Evolutionary conservation across 208 protist genomes (phyloP), one percentile per base, ranked within the genome.

Genomic region (Leptomonas seymouri): DNA sequence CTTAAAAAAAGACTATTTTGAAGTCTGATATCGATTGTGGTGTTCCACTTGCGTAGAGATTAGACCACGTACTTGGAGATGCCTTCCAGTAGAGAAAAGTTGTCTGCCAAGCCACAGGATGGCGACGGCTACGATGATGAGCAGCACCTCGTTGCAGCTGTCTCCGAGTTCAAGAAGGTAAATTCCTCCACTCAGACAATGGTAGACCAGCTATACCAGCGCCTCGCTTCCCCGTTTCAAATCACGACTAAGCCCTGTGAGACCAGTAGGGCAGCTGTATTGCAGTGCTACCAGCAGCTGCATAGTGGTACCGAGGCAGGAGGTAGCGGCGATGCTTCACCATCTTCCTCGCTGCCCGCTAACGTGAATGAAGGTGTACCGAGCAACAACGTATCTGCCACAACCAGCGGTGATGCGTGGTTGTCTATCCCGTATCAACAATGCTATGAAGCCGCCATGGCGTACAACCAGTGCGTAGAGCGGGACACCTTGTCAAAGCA

Each of bases 221-320:
- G 84, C 8, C 67, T 93, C 27, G 70, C 76, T n/a, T 95, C 90
- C 7, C 83, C 87, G 7, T 93, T 95, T 61, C 85, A 87, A 50
- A 74, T 92, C 23, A 67, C 85, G 15, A 46, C 77, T 6, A 95
- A 88, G 49, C 74, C 81, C 16, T 95, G 90, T 49, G 90, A 95
- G 45, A 46, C 69, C 0, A 62, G 57, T 11, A 80, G 86, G 6
- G 55, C 72, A 39, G 74, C 74, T 0, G 78, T 91, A 14, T 34
- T 94, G 18, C 75, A 77, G 41, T 94, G 89, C 63, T 91, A 91
- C 70, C 76, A 87, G 34, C 56, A 78, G 48, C 56, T 89, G 21
- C 60, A 82, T 4, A 67, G 71, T 21, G 34, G 51, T 57, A 28
- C 51, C 14, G 28, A 23, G 51, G 28, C 27, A 31, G 28, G 51